A percentile compares a stretch with the other conserved stretches of the same genome.
Evolutionary conservation across 1,284 basidiomycete genomes (phyloP).

Genomic region (Fomitopsis betulina): DNA sequence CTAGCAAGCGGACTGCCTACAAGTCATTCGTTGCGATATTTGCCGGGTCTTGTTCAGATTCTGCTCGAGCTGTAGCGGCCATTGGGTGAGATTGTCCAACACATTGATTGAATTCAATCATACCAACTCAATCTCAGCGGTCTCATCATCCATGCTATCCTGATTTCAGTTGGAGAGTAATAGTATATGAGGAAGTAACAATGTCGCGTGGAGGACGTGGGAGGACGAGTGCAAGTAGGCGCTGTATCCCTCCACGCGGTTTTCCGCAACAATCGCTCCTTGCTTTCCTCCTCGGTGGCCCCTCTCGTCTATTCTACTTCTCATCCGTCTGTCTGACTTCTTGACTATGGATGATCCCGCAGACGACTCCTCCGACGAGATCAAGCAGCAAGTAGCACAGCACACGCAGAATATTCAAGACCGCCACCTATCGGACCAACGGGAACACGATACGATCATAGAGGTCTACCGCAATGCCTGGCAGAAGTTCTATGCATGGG

Average conservation of each 20-base stretch:
- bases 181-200: too few relatives aligned
- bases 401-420: not conserved
- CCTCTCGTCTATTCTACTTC: too few relatives aligned
- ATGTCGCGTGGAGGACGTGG: too few relatives aligned
- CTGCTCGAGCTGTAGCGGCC: constrained; percentile 63
- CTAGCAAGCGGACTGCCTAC: constrained; percentile 36
- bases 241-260: too few relatives aligned
- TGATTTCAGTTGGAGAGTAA: not conserved
- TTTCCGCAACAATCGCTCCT: too few relatives aligned
- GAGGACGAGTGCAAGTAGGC: not conserved
- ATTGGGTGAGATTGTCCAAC: not conserved
- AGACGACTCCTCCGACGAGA: not conserved
- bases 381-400: not conserved
- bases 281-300: too few relatives aligned
- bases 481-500: constrained; percentile 34
- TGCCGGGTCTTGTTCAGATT: constrained; percentile 80
- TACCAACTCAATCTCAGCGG: constrained; percentile 73
- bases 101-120: constrained; percentile 9
- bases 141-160: constrained; percentile 64
- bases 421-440: not conserved
- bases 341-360: not conserved
- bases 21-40: constrained; percentile 78
- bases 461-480: constrained; percentile 27
- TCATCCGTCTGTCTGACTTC: too few relatives aligned
- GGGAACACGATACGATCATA: not conserved